Conservation (phyloP, 129 eudicot species). For the Heracleum sosnowskyi region DNA sequence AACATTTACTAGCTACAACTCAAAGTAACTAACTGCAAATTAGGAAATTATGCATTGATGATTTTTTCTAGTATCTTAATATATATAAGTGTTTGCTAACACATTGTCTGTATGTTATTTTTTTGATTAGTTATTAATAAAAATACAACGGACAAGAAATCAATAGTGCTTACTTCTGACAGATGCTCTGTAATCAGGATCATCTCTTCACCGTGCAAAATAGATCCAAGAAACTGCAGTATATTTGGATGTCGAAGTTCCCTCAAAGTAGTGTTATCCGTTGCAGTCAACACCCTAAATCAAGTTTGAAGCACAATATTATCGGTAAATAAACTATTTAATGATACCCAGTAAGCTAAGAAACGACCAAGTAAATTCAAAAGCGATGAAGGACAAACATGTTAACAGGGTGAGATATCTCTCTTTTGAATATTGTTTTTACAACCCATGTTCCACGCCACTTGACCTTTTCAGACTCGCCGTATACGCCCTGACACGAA, state of each 20-base stretch:
- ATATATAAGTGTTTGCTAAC: background rate
- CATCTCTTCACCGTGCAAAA: slow-evolving; percentile 62
- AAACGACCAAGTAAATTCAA: background rate
- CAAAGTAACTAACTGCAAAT: background rate
- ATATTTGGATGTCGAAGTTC: slow-evolving; percentile 80
- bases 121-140: too few relatives aligned
- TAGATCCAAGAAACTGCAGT: slow-evolving; percentile 71
- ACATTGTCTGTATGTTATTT: too few relatives aligned
- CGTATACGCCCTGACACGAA: slow-evolving; percentile 42
- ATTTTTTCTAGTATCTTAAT: too few relatives aligned
- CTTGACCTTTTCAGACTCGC: slow-evolving; percentile 48
- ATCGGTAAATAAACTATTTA: background rate
- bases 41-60: background rate
- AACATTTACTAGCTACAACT: background rate
- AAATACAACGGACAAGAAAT: background rate
- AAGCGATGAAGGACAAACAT: slow-evolving; percentile 28
- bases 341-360: background rate
- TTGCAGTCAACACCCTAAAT: slow-evolving; percentile 57
- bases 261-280: slow-evolving; percentile 46
- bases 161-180: slow-evolving; percentile 36
- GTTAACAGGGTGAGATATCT: slow-evolving; percentile 49
- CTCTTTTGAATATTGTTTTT: slow-evolving; percentile 52
- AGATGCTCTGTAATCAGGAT: slow-evolving; percentile 58
- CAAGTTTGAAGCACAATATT: slow-evolving; percentile 11
- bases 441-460: slow-evolving; percentile 83